Evolutionary conservation across 805 yeast genomes (phyloP), one percentile per base, ranked within the genome.

Genomic region (Monosporozyma aquatica): DNA sequence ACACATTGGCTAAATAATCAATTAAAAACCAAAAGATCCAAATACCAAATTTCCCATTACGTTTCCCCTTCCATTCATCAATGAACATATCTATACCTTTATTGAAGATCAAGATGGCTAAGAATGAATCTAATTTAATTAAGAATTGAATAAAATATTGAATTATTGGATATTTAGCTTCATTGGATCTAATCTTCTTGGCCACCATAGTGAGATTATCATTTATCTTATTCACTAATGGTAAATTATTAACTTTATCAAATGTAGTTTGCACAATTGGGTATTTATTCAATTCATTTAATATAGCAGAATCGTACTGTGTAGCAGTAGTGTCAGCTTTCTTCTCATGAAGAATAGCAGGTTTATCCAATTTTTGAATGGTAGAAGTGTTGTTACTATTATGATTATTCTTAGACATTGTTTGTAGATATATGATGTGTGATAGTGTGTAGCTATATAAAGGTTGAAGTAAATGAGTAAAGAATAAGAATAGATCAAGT

Each of bases 1-100:
- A 47, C n/a, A 55, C 47, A 40, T 58, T 59, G 22, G 64, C 64
- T 28, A 52, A 25, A 43, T 56, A 59, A 43, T 59, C 65, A 17
- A 59, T 48, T 27, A 45, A 33, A 45, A 59, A 61, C 40, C 47
- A 53, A 20, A 50, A 29, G 14, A 58, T 35, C 65, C 65, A 61
- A 7, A 55, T 20, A 3, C 64, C 64, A 2, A 53, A 43, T 32
- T 43, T 49, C 30, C 43, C 40, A 29, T 59, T 58, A 10, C 34
- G 32, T n/a, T 40, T 37, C 17, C 52, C 8, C 3, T 37, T 15
- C 28, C 29, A 37, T n/a, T 37, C 22, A 20, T 11, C 29, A 26
- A 37, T 37, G 25, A 59, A 50, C 32, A 47, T 51, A 45, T 57
- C 58, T 6, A 61, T 38, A 42, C 64, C 64, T 42, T 58, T 62